These are phyloP conservation scores for Hyaloperonospora brassicae DNA, from an alignment of 352 stramenopile genomes.

Conservation along the genomic window DNA sequence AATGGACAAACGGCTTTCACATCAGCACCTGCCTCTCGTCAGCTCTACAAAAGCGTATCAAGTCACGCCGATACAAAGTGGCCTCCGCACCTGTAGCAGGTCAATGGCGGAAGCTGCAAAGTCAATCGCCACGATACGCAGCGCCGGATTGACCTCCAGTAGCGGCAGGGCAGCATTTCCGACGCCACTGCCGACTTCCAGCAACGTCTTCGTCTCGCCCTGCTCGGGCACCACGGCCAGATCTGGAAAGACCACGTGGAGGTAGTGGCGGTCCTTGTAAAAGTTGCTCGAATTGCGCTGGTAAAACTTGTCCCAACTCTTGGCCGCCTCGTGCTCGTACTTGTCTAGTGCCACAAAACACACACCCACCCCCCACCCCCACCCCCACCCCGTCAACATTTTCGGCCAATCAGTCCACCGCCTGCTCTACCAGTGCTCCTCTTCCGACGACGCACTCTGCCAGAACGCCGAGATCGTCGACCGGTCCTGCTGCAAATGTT, in stretches of 20 bases:
- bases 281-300: constrained; percentile 90
- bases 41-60: not conserved
- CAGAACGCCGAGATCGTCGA: constrained; percentile 75
- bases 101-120: constrained; percentile 89
- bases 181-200: constrained; percentile 94
- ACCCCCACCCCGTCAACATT: too few relatives aligned
- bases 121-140: constrained; percentile 88
- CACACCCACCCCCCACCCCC: too few relatives aligned
- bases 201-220: constrained; percentile 50
- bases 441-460: constrained; percentile 35
- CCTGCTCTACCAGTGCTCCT: not conserved
- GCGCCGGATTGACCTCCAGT: constrained; percentile 84
- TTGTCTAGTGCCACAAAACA: constrained; percentile 34
- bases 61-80: too few relatives aligned
- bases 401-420: too few relatives aligned
- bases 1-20: not conserved
- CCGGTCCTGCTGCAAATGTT: constrained; percentile 64
- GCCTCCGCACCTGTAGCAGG: constrained; percentile 69
- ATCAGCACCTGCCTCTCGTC: not conserved
- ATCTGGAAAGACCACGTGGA: constrained; percentile 88
- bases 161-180: constrained; percentile 92
- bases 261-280: constrained; percentile 94
- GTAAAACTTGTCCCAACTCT: constrained; percentile 94
- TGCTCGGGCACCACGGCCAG: constrained; percentile 51
- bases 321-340: constrained; percentile 75